phyloP scores from a whole-genome alignment of 2,329 filamentous ascomycete genomes.

The Fusarium veterinarium region DNA sequence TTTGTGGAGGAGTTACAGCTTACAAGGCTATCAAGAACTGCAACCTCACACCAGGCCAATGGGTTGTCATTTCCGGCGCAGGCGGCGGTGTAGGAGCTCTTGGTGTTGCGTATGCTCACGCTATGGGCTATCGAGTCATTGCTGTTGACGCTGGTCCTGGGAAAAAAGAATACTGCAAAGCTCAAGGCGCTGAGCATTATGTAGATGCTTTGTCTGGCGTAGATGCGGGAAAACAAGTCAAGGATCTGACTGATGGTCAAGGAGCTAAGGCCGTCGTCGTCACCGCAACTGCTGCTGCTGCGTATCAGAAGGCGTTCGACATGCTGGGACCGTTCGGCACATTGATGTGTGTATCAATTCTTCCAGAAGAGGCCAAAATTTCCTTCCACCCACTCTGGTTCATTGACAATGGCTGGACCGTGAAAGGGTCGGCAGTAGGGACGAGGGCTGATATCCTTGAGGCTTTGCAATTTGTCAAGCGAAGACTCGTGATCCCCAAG shows the following conservation, averaged over 20 bases:
- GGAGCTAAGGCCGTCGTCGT: slow-evolving; percentile 48
- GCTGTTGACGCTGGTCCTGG: slow-evolving; percentile 51
- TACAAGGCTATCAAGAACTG: slow-evolving; percentile 55
- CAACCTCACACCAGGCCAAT: slow-evolving; percentile 49
- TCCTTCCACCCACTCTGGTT: slow-evolving; percentile 51
- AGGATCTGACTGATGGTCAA: slow-evolving; percentile 23
- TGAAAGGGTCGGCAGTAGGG: slow-evolving; percentile 52
- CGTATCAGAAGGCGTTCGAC: slow-evolving; percentile 51
- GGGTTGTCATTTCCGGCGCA: slow-evolving; percentile 52
- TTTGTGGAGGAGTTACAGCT: slow-evolving; percentile 58
- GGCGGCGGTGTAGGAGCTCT: slow-evolving; percentile 55
- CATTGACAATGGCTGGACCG: slow-evolving; percentile 50
- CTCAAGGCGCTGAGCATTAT: slow-evolving; percentile 52
- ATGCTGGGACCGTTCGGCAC: slow-evolving; percentile 49
- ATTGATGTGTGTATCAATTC: slow-evolving; percentile 54
- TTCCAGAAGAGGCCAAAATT: slow-evolving; percentile 42
- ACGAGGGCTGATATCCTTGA: slow-evolving; percentile 54
- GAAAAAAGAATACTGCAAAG: slow-evolving; percentile 48
- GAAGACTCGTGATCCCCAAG: slow-evolving; percentile 24
- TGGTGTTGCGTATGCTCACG: slow-evolving; percentile 53
- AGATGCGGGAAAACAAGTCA: slow-evolving; percentile 22
- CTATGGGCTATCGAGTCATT: slow-evolving; percentile 56
- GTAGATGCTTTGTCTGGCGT: slow-evolving; percentile 47
- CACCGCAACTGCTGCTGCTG: slow-evolving; percentile 45
- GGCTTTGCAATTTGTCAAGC: slow-evolving; percentile 54